Evolutionary conservation across 257 asterid genomes (phyloP), one percentile per base, ranked within the genome.

Genomic region (Ligustrum vulgare): DNA sequence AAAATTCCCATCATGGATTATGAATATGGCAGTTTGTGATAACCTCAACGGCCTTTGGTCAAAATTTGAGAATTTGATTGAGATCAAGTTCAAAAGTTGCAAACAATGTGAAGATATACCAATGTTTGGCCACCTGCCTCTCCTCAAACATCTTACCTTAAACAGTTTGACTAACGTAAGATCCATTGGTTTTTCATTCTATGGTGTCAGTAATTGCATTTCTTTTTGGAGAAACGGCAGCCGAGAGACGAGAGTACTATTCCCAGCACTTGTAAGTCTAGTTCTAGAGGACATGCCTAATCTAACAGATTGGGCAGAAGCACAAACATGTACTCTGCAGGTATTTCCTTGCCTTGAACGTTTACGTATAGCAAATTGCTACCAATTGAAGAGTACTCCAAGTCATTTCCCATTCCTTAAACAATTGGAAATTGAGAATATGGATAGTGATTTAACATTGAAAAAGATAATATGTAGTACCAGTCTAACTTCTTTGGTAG

Each of bases 341-440:
- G 74, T 45, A 3, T 85, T 83, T 77, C 81, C 86, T 6, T 0
- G 22, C 31, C 83, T 83, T 15, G 51, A 83, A 64, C 10, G 3
- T 18, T 62, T 86, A 75, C 3, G 0, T 0, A 69, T 85, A 58
- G 0, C 0, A 0, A 15, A 9, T 0, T 85, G 85, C 49, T 45
- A 23, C 15, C 18, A 18, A 1, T 36, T 85, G 69, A 32, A 4
- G 37, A 67, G 23, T 11, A 60, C 77, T 72, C 89, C 87, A 6
- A 78, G 76, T 78, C 75, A 73, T 49, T 83, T 79, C 28, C 79
- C 79, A 22, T 31, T 73, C 35, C 81, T 86, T 0, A 62, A 71
- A 37, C 0, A 45, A 33, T 70, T 81, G 60, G 0, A 0, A 0
- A 56, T 80, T 8, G 1, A 5, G 0, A 1, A 2, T 0, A 23